phyloP scores from a whole-genome alignment of 495 filamentous ascomycete species.

The Cercophora newfieldiana region DNA sequence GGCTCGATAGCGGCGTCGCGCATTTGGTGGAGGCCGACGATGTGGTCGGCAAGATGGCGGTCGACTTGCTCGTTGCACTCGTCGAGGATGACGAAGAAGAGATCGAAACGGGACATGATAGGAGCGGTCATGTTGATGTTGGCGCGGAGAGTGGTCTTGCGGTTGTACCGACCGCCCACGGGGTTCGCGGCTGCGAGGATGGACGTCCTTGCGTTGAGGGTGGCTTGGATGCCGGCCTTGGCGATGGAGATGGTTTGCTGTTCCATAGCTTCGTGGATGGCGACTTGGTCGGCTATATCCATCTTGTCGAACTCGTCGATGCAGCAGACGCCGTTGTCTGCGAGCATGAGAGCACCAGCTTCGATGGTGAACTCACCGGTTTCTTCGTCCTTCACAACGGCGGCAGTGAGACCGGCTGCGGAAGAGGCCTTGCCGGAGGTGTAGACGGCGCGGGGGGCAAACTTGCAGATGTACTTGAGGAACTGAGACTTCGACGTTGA shows the following conservation, averaged over 20 bases:
- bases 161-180: constrained; percentile 93
- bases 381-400: constrained; percentile 96
- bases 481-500: constrained; percentile 99
- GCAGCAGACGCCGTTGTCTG: constrained; percentile 94
- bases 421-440: constrained; percentile 98
- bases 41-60: constrained; percentile 87
- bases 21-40: constrained; percentile 89
- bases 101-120: constrained; percentile 98
- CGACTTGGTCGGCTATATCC: constrained; percentile 96
- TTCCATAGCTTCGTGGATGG: constrained; percentile 99
- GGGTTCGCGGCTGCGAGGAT: constrained; percentile 98
- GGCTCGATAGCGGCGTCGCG: constrained; percentile 88
- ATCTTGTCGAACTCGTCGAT: constrained; percentile 99
- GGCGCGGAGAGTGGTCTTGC: constrained; percentile 85
- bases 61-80: constrained; percentile 93
- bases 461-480: constrained; percentile 94
- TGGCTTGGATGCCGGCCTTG: constrained; percentile 98
- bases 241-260: constrained; percentile 99
- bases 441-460: constrained; percentile 94
- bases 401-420: constrained; percentile 94
- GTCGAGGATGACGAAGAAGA: constrained; percentile 98
- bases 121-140: constrained; percentile 99
- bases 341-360: constrained; percentile 96
- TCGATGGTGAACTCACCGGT: constrained; percentile 99
- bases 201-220: constrained; percentile 89